Conservation (phyloP, 2,329 filamentous ascomycete species). For the Pyrenochaeta sp. region DNA sequence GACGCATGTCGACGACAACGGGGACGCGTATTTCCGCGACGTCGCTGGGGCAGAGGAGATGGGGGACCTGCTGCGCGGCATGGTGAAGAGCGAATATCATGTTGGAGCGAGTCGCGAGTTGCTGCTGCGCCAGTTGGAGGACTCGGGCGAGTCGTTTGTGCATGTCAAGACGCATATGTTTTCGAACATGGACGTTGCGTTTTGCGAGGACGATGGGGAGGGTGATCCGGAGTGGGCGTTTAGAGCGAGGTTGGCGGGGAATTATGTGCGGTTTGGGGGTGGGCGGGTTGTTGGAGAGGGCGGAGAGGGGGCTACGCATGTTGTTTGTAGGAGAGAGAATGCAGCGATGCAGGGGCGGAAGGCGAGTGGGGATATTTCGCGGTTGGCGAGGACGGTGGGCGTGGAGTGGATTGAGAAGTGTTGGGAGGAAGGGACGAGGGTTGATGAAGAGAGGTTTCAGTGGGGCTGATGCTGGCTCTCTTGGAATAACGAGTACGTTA, state of each 20-base stretch:
- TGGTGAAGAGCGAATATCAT: slow-evolving; percentile 39
- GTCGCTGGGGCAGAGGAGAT: slow-evolving; percentile 68
- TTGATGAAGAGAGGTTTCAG: slow-evolving; percentile 69
- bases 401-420: slow-evolving; percentile 78
- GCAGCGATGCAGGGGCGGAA: slow-evolving; percentile 53
- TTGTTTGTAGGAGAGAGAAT: slow-evolving; percentile 65
- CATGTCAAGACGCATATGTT: slow-evolving; percentile 44
- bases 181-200: slow-evolving; percentile 28
- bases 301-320: slow-evolving; percentile 71
- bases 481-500: slow-evolving; percentile 7
- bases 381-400: slow-evolving; percentile 73
- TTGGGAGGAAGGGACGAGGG: slow-evolving; percentile 77
- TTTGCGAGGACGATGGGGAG: slow-evolving; percentile 15
- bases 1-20: slow-evolving; percentile 74
- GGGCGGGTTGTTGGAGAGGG: slow-evolving; percentile 64
- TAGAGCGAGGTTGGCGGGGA: slow-evolving; percentile 57
- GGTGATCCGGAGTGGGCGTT: slow-evolving; percentile 16
- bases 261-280: slow-evolving; percentile 72
- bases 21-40: slow-evolving; percentile 84
- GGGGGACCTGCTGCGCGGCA: slow-evolving; percentile 47
- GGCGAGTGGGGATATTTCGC: slow-evolving; percentile 48
- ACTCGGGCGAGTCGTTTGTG: slow-evolving; percentile 30
- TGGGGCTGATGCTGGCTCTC: slow-evolving; percentile 34
- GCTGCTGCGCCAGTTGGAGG: slow-evolving; percentile 37
- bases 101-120: slow-evolving; percentile 21